These are phyloP conservation scores for Rhodotorula sp. DNA, from an alignment of 1,284 basidiomycete genomes.

Conservation along the genomic window DNA sequence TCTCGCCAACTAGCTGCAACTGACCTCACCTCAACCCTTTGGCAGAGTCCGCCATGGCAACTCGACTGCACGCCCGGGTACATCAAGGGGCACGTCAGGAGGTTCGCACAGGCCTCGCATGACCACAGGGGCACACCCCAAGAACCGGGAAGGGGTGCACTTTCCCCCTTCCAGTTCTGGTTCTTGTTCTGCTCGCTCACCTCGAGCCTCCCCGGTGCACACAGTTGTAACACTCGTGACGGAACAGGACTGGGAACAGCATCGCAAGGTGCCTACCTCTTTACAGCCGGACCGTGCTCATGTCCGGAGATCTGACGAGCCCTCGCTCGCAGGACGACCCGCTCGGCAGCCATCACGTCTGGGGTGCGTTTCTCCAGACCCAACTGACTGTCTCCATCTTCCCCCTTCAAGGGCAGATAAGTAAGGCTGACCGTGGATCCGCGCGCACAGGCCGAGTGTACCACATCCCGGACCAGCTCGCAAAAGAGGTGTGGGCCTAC, in stretches of 20 bases:
- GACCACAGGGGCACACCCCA: conserved; percentile 58
- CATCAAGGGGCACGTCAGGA: conserved; percentile 76
- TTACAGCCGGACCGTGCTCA: background rate
- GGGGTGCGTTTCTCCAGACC: conserved; percentile 16
- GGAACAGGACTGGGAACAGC: conserved; percentile 29
- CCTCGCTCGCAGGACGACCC: conserved; percentile 27
- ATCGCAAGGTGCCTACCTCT: conserved; percentile 19
- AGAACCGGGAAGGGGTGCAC: conserved; percentile 33
- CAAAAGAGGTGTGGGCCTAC: conserved; percentile 32
- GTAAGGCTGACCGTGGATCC: background rate
- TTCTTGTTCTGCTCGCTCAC: too few species aligned
- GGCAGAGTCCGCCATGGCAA: conserved; percentile 26
- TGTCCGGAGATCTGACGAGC: background rate
- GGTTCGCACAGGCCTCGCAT: conserved; percentile 81
- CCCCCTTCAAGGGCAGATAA: background rate
- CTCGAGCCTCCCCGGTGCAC: background rate
- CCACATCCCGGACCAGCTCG: conserved; percentile 18
- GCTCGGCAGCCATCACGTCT: conserved; percentile 33
- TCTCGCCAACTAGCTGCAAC: background rate
- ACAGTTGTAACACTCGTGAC: conserved; percentile 35
- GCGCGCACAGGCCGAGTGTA: conserved; percentile 28
- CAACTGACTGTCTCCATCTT: conserved; percentile 8
- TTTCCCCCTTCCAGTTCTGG: background rate
- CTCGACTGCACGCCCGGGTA: conserved; percentile 60
- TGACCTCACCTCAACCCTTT: background rate